These are phyloP conservation scores for Mycena haematopus DNA, from an alignment of 768 basidiomycete species.

Conservation along the genomic window DNA sequence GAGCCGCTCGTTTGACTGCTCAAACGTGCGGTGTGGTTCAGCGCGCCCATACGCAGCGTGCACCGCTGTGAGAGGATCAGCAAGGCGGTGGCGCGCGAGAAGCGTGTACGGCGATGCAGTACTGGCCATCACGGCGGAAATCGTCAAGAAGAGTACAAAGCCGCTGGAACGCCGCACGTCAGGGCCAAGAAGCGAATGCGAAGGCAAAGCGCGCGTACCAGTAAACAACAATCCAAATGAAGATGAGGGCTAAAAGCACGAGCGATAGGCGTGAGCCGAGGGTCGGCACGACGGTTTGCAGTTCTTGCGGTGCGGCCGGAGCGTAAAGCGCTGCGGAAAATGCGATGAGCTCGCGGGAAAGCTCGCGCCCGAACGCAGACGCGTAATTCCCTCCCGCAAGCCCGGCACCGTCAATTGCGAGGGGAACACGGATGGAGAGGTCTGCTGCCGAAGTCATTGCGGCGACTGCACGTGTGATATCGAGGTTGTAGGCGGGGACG, in stretches of 20 bases:
- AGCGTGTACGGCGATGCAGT: slow-evolving; percentile 24
- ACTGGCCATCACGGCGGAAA: slow-evolving; percentile 10
- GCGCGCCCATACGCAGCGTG: slow-evolving; percentile 25
- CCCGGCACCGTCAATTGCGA: slow-evolving; percentile 23
- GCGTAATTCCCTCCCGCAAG: slow-evolving; percentile 13
- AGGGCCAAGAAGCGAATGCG: background rate
- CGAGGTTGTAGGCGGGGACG: slow-evolving; percentile 9
- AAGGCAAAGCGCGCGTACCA: background rate
- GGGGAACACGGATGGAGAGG: slow-evolving; percentile 17
- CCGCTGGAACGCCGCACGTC: slow-evolving; percentile 1
- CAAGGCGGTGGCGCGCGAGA: slow-evolving; percentile 23
- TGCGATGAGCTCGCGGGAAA: slow-evolving; percentile 28
- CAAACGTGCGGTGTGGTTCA: slow-evolving; percentile 28
- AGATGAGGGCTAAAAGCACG: slow-evolving; percentile 7
- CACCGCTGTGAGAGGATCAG: slow-evolving; percentile 22
- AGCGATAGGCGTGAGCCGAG: slow-evolving; percentile 17
- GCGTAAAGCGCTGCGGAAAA: slow-evolving; percentile 14
- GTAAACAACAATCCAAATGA: slow-evolving; percentile 11
- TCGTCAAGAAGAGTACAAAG: slow-evolving; percentile 15
- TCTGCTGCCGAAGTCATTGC: slow-evolving; percentile 19
- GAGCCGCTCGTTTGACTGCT: slow-evolving; percentile 9
- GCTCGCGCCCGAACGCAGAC: slow-evolving; percentile 20
- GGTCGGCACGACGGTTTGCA: slow-evolving; percentile 12
- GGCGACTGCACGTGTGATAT: slow-evolving; percentile 14
- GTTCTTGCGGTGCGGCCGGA: background rate